Base-by-base conservation (phyloP, 805 yeast species). In the Candida silvicultrix region DNA sequence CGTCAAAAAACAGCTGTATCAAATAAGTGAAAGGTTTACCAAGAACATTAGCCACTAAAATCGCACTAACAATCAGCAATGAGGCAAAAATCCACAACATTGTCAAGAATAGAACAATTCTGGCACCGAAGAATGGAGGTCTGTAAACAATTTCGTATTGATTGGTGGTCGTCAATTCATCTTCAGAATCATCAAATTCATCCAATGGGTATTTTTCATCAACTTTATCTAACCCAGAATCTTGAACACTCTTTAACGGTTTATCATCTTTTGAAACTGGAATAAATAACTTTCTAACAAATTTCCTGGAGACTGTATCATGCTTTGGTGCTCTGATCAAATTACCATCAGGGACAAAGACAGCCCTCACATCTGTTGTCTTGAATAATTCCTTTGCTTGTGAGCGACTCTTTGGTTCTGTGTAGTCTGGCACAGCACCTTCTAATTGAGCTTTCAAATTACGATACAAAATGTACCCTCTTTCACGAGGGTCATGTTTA, bases 241-340 rank as follows among this genome's bases (percentile, higher is more conserved):
- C 37, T 18, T 60, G 59, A 11, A 53, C 49, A 4, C 64, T 68
- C 21, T 67, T 69, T 37, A 85, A 62, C 14, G 85, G 71, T 42
- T 75, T 70, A 60, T 90, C 96, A 53, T 81, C 84, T 53, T 80
- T 82, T 1, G 95, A 86, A 2, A 92, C 97, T 0, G 89, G 79
- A 1, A 86, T 83, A 66, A 94, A 94, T 47, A 89, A 65, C 41
- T 77, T 75, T 53, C 77, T 79, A 29, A 82, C 77, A 51, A 73
- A 80, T 41, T 74, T 75, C 47, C 89, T 69, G 0, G 92, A 78
- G 19, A 84, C 81, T 15, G 81, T 82, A 59, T 90, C 97, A 52
- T 77, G 77, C 48, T 80, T 83, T 1, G 99, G 99, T 1, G 89
- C 99, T 46, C 98, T 78, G 31, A 90, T 79, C 56, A 78, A 84